Evolutionary conservation across 2,329 filamentous ascomycete species (phyloP).

Genomic region (Colletotrichum filicis): DNA sequence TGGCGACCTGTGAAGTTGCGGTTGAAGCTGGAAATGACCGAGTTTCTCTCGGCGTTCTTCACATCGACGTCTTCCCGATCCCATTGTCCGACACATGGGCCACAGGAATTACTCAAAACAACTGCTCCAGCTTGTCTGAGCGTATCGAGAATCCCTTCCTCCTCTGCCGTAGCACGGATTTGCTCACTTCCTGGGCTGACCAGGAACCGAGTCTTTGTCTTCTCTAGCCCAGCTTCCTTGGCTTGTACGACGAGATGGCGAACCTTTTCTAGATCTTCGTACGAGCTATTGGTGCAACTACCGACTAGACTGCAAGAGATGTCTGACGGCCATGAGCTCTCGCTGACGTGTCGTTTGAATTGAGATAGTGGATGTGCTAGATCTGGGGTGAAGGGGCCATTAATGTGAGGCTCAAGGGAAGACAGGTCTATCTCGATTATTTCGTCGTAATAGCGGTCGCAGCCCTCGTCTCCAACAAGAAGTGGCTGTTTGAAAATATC

Average conservation of each 20-base stretch:
- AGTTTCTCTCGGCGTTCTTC: constrained; percentile 41
- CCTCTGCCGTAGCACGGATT: constrained; percentile 45
- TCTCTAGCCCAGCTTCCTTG: constrained; percentile 41
- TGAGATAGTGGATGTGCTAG: constrained; percentile 45
- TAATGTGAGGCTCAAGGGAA: constrained; percentile 47
- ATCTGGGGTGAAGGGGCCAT: constrained; percentile 49
- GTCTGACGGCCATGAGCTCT: constrained; percentile 44
- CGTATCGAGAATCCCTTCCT: constrained; percentile 41
- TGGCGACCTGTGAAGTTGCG: constrained; percentile 50
- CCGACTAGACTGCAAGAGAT: constrained; percentile 45
- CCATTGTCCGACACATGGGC: constrained; percentile 49
- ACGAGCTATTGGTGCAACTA: constrained; percentile 50
- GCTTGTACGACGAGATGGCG: constrained; percentile 44
- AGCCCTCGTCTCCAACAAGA: constrained; percentile 42
- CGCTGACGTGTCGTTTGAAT: constrained; percentile 40
- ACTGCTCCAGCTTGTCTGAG: constrained; percentile 44
- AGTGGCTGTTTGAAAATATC: constrained; percentile 40
- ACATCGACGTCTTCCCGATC: constrained; percentile 45
- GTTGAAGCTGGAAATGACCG: constrained; percentile 48
- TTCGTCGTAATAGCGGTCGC: constrained; percentile 45
- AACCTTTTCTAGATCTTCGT: constrained; percentile 47
- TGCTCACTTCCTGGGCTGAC: constrained; percentile 48
- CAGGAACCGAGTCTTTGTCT: constrained; percentile 44
- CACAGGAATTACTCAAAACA: constrained; percentile 47
- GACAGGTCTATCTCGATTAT: constrained; percentile 48